Base-by-base conservation (phyloP, 2,329 filamentous ascomycete species). In the Shiraia bambusicola region DNA sequence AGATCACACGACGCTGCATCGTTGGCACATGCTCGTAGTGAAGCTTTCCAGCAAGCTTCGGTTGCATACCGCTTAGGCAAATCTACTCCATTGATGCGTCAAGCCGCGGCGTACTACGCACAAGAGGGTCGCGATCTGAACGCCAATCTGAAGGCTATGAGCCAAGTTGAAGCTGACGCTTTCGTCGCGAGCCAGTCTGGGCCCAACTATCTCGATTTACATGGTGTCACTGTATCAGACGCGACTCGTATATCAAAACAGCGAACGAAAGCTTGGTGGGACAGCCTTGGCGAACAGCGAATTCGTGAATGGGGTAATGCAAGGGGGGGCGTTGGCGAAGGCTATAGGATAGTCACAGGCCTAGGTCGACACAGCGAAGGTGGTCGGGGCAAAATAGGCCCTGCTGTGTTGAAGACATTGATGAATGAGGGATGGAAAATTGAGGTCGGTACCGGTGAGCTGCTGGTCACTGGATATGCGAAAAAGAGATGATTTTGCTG, bases 341-440 rank as follows among this genome's bases (percentile, higher is more conserved):
- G 82, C 1, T 90, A 86, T 58, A 81, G 79, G 28, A 83, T 97
- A 45, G 80, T 97, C 39, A 95, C 90, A 3, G 92, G 92, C 1
- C 64, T 84, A 11, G 92, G 92, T 1, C 77, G 78, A 39, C 92
- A 97, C 68, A 93, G 83, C 56, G 78, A 82, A 33, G 83, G 86
- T 37, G 89, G 90, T 1, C 84, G 80, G 40, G 88, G 86, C 2
- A 83, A 82, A 53, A 67, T 97, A 45, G 85, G 90, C 4, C 85
- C 86, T 42, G 86, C 87, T 12, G 90, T 97, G n/a, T 83, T 79
- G 33, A 84, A 82, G 59, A 84, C 83, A 61, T 72, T 97, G 29
- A 76, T 83, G 28, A 77, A 80, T 31, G 87, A 92, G 46, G 90
- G 90, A 0, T 97, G 92, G 92, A 89, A 81, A 62, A 74, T 93